Evolutionary conservation across 2,329 filamentous ascomycete species (phyloP).

Genomic region (Aspergillus brasiliensis): DNA sequence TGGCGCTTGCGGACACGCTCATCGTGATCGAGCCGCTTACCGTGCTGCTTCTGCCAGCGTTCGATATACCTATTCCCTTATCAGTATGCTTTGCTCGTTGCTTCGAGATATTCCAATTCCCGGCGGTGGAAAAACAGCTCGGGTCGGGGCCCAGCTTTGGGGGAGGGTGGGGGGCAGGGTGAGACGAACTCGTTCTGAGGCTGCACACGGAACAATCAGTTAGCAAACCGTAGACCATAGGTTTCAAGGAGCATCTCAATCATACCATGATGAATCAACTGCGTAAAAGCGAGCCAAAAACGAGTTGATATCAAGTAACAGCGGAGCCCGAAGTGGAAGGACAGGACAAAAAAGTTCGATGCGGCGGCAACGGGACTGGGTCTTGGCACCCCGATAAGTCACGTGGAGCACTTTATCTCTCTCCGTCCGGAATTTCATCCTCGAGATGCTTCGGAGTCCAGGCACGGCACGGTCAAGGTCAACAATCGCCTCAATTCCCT

Average conservation of each 20-base stretch:
- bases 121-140: constrained; percentile 10
- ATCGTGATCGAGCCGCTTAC: constrained; percentile 73
- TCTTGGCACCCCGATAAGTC: constrained; percentile 21
- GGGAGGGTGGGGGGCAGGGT: constrained; percentile 13
- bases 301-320: constrained; percentile 7
- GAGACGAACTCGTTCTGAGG: constrained; percentile 49
- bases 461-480: neutral
- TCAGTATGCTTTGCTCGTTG: constrained; percentile 13
- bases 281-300: constrained; percentile 16
- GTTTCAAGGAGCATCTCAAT: neutral
- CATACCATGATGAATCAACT: constrained; percentile 35
- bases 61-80: constrained; percentile 62
- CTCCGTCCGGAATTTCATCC: constrained; percentile 39
- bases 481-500: neutral
- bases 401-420: constrained; percentile 20
- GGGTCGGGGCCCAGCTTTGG: constrained; percentile 6
- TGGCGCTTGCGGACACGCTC: constrained; percentile 84
- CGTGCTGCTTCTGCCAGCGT: constrained; percentile 69
- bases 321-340: constrained; percentile 22
- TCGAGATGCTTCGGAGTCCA: neutral
- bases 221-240: neutral
- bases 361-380: constrained; percentile 7
- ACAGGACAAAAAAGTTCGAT: constrained; percentile 19
- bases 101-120: constrained; percentile 1
- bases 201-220: constrained; percentile 18